Conservation (phyloP, 495 filamentous ascomycete species). For the Penicillium ochrochloron region DNA sequence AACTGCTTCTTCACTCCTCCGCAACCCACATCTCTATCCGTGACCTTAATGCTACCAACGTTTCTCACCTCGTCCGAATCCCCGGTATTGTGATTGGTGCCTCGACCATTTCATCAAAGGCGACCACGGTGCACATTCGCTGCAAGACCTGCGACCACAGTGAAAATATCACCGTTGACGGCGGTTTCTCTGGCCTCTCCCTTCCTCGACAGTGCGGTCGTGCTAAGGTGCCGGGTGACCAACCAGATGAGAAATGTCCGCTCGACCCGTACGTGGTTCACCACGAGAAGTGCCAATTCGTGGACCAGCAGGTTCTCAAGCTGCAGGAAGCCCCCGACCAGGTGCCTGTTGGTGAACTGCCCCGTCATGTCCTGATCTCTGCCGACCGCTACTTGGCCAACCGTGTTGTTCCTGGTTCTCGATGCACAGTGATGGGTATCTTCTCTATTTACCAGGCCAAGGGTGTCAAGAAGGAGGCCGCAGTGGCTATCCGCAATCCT, state of each 20-base stretch:
- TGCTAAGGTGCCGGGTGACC: conserved; percentile 58
- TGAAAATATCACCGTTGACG: conserved; percentile 71
- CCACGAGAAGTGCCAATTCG: conserved; percentile 93
- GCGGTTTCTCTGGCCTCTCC: conserved; percentile 84
- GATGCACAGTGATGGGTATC: conserved; percentile 95
- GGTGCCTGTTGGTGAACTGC: conserved; percentile 95
- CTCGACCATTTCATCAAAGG: conserved; percentile 94
- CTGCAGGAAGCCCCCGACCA: conserved; percentile 98
- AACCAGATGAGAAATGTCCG: conserved; percentile 72
- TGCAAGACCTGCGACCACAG: conserved; percentile 84
- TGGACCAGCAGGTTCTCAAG: conserved; percentile 98
- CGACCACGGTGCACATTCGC: conserved; percentile 82
- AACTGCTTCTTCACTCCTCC: conserved; percentile 92
- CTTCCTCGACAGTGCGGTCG: conserved; percentile 80
- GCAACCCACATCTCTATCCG: conserved; percentile 92
- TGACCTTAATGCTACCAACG: conserved; percentile 88
- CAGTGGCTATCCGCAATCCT: conserved; percentile 93
- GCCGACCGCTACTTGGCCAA: conserved; percentile 97
- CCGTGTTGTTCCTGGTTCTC: conserved; percentile 90
- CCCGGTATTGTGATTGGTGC: conserved; percentile 98
- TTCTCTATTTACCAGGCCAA: conserved; percentile 97
- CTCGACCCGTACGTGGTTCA: conserved; percentile 94
- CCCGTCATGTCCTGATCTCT: conserved; percentile 90
- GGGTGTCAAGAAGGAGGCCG: conserved; percentile 79
- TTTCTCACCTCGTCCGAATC: conserved; percentile 93